Conservation (phyloP, 164 flowering plant genomes). For the Stephania japonica region DNA sequence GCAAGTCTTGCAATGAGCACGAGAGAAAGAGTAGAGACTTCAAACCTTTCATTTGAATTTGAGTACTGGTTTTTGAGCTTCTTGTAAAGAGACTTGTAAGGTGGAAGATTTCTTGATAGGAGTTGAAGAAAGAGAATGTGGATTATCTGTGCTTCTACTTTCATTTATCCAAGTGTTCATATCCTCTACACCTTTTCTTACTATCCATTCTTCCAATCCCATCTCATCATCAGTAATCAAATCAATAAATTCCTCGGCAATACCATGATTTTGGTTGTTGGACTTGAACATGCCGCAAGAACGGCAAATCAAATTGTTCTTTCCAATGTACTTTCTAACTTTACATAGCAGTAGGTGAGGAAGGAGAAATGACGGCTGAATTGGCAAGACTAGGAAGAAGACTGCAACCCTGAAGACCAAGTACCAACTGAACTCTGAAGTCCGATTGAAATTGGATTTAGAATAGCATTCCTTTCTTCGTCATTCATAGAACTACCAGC, state of each 20-base stretch:
- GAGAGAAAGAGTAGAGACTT: slow-evolving; percentile 5
- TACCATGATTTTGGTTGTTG: background rate
- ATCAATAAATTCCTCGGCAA: background rate
- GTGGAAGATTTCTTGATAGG: background rate
- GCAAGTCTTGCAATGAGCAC: slow-evolving; percentile 5
- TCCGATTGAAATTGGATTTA: background rate
- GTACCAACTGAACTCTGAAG: slow-evolving; percentile 1
- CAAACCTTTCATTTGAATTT: background rate
- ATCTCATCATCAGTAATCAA: background rate
- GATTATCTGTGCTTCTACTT: background rate
- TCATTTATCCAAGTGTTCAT: slow-evolving; percentile 3
- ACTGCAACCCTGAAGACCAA: background rate
- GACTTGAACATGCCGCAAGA: background rate
- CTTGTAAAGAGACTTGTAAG: background rate
- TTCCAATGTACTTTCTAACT: background rate
- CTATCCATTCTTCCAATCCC: slow-evolving; percentile 3
- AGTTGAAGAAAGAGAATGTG: background rate
- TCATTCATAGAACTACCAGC: background rate
- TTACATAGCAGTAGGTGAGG: background rate
- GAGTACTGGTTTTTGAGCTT: background rate
- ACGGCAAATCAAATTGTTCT: background rate
- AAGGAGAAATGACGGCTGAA: background rate
- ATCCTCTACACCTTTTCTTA: background rate
- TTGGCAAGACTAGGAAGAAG: background rate
- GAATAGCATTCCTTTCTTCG: background rate